Conservation (phyloP, 1,284 basidiomycete genomes). For the Microstroma glucosiphilum region DNA sequence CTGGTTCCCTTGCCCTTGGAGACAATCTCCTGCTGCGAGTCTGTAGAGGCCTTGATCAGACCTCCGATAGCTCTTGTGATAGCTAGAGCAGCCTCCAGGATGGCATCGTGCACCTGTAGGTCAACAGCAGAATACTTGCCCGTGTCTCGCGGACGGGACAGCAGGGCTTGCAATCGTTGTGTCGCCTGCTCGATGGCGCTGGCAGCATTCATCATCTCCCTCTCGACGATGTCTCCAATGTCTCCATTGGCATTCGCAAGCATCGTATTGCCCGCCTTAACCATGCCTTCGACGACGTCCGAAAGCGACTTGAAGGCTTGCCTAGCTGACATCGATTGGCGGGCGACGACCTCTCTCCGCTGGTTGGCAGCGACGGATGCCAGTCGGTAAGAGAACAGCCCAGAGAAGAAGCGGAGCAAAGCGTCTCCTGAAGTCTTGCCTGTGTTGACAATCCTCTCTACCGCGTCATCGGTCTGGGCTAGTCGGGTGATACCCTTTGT, state of each 20-base stretch:
- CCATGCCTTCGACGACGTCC: conserved; percentile 74
- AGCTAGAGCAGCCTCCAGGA: conserved; percentile 82
- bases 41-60: conserved; percentile 91
- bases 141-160: conserved; percentile 78
- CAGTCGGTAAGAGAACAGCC: conserved; percentile 90
- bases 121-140: conserved; percentile 80
- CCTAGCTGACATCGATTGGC: conserved; percentile 80
- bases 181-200: conserved; percentile 90
- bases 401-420: conserved; percentile 85
- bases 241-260: conserved; percentile 78
- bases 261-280: conserved; percentile 75
- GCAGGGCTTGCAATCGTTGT: conserved; percentile 77
- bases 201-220: conserved; percentile 91
- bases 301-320: conserved; percentile 75
- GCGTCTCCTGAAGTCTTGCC: conserved; percentile 82
- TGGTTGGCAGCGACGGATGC: conserved; percentile 57
- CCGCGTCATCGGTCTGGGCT: conserved; percentile 79
- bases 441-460: conserved; percentile 78
- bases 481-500: conserved; percentile 93
- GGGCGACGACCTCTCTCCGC: conserved; percentile 78
- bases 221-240: conserved; percentile 91
- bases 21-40: conserved; percentile 96
- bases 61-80: conserved; percentile 92
- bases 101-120: conserved; percentile 94
- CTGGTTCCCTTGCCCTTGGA: conserved; percentile 86